phyloP scores from a whole-genome alignment of 768 basidiomycete genomes.

The Hydnomerulius pinastri region DNA sequence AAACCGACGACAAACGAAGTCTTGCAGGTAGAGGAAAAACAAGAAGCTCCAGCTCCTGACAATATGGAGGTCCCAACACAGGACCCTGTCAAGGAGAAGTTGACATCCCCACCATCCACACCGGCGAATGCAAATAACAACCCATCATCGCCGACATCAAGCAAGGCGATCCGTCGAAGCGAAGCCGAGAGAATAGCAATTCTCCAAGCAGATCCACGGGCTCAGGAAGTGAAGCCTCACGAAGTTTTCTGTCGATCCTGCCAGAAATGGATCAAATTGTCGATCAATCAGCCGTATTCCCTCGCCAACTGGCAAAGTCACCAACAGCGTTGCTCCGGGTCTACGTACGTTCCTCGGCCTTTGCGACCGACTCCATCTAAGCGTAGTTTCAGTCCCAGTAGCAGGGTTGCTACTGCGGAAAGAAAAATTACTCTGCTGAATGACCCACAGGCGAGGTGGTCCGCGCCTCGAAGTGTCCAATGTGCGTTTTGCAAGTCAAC shows the following conservation, averaged over 20 bases:
- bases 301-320: slow-evolving; percentile 58
- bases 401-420: slow-evolving; percentile 61
- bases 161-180: slow-evolving; percentile 20
- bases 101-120: slow-evolving; percentile 9
- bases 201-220: slow-evolving; percentile 55
- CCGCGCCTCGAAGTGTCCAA: slow-evolving; percentile 45
- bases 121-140: not conserved
- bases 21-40: not conserved
- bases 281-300: slow-evolving; percentile 40
- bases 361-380: slow-evolving; percentile 17
- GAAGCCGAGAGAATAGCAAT: slow-evolving; percentile 50
- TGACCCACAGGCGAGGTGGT: slow-evolving; percentile 59
- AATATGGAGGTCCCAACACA: slow-evolving; percentile 16
- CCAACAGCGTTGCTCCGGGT: slow-evolving; percentile 45
- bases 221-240: slow-evolving; percentile 50
- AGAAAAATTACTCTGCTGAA: slow-evolving; percentile 64
- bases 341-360: slow-evolving; percentile 34
- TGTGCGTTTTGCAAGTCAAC: slow-evolving; percentile 53
- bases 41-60: slow-evolving; percentile 10
- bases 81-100: slow-evolving; percentile 16
- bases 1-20: not conserved
- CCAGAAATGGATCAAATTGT: slow-evolving; percentile 61
- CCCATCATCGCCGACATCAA: slow-evolving; percentile 4
- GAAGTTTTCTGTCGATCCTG: slow-evolving; percentile 62
- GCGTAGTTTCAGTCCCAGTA: slow-evolving; percentile 46